Base-by-base conservation (phyloP, 768 basidiomycete genomes). In the Lactarius psammicola region DNA sequence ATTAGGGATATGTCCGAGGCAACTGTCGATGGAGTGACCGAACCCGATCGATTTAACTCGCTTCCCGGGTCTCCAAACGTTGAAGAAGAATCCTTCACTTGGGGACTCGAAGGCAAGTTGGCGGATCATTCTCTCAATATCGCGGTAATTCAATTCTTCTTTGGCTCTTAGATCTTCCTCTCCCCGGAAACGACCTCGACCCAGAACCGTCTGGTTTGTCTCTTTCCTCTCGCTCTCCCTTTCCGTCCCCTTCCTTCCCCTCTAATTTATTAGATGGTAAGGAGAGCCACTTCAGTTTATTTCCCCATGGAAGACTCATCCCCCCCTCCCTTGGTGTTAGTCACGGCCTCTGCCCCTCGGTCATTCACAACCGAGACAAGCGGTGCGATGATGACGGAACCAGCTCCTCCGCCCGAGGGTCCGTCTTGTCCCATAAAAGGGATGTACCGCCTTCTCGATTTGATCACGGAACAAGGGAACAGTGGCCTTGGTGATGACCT, bases 391-490 rank as follows among this genome's bases (percentile, higher is more conserved):
- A 49, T 18, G 17, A 34, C 30, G 1, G 30, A 59, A 46, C 17
- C 38, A 20, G n/a, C n/a, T n/a, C 30, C 56, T 23, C 26, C 40
- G n/a, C 40, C 17, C 26, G 61, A 63, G 15, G 66, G 63, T 23
- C 18, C 40, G 15, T 63, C 66, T n/a, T 63, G 61, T 26, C 66
- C 68, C 11, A 74, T 86, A 68, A 73, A 75, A 56, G 82, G 80
- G n/a, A 75, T 85, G 76, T 84, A 80, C 72, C 78, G 82, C 7
- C 76, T 86, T 38, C 75, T 86, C 5, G 84, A 86, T 59, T 75
- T 86, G 17, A 80, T 85, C 66, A 78, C 73, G 13, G 85, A 86
- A 64, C 75, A 78, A 55, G 80, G 80, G 0, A 83, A 78, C 40
- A 79, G 81, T 4, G 83, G 84, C 1, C 76, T 85, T 6, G 85